Evolutionary conservation across 345 rosid genomes (phyloP), one percentile per base, ranked within the genome.

Genomic region (Balakata baccata): DNA sequence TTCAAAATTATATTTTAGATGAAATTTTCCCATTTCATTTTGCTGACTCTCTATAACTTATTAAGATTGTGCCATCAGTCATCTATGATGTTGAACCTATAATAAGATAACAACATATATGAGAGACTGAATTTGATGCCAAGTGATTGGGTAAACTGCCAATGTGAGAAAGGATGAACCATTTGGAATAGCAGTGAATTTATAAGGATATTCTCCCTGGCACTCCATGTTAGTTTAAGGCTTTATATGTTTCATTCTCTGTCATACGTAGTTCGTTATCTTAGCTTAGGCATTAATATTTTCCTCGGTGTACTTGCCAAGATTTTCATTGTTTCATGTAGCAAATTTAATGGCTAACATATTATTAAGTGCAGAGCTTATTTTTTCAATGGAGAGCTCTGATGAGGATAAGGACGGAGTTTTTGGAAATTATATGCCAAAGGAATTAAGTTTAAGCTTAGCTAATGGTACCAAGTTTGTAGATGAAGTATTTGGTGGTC

Each of bases 401-500:
- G 92, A 81, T 76, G 92, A 84, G 63, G 89, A 84, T 50, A 86
- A 80, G 74, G 90, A 86, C 65, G 86, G 82, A 80, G 79, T 52
- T 66, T 74, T 67, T 60, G 78, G 76, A 10, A 81, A 69, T 67
- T 71, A 46, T 64, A 52, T 83, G 60, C 86, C 94, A 17, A 88
- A 81, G 74, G 87, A 82, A 66, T 73, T 77, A 73, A 75, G 84
- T 46, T 79, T 61, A 67, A 60, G 77, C 79, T 60, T 87, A 12
- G 41, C 86, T 11, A 86, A 80, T 69, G 85, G 86, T 67, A 77
- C 83, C 9, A 91, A 93, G 80, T 93, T 93, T 64, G 91, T 93
- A 53, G 89, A 89, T 82, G 90, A 88, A 81, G 91, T 91, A 20
- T 87, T 93, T 6, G 87, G 86, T 65, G 90, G 93, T 68, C 85